Evolutionary conservation across 805 yeast genomes (phyloP).

Genomic region (Vanderwaltozyma yarrowii): DNA sequence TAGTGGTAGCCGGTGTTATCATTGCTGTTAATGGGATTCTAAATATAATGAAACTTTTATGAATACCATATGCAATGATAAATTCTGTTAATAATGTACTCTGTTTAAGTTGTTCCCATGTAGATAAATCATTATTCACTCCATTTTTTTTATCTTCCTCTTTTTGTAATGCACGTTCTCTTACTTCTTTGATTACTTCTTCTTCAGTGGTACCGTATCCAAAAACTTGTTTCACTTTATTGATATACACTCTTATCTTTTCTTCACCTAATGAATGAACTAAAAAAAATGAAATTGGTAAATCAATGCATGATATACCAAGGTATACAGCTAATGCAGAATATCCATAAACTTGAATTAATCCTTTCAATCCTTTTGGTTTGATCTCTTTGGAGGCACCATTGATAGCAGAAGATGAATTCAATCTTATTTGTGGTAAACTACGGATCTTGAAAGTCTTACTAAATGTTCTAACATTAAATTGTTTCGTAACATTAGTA

Average conservation of each 20-base stretch:
- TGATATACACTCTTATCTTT: slow-evolving; percentile 56
- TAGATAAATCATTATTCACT: slow-evolving; percentile 5
- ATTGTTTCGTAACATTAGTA: no score
- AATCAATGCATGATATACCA: slow-evolving; percentile 60
- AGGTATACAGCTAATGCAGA: slow-evolving; percentile 82
- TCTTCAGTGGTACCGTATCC: slow-evolving; percentile 53
- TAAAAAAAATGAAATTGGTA: slow-evolving; percentile 69
- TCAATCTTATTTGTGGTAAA: no score
- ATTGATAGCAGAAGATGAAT: no score
- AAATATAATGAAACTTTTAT: slow-evolving; percentile 74
- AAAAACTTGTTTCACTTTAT: slow-evolving; percentile 44
- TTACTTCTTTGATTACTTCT: slow-evolving; percentile 27
- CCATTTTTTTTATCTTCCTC: slow-evolving; percentile 7
- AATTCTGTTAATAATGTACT: slow-evolving; percentile 66
- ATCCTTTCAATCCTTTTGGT: slow-evolving; percentile 37
- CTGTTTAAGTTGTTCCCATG: slow-evolving; percentile 23
- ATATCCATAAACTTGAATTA: slow-evolving; percentile 82
- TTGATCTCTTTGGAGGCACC: slow-evolving; percentile 1
- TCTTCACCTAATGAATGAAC: slow-evolving; percentile 89
- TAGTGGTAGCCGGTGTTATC: slow-evolving; percentile 71
- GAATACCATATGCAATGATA: slow-evolving; percentile 85
- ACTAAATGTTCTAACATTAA: no score
- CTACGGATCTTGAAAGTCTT: no score
- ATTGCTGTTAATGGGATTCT: slow-evolving; percentile 89
- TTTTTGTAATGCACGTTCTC: slow-evolving; percentile 15